Conservation (phyloP, 75 land plant genomes). For the Sequoia sempervirens region DNA sequence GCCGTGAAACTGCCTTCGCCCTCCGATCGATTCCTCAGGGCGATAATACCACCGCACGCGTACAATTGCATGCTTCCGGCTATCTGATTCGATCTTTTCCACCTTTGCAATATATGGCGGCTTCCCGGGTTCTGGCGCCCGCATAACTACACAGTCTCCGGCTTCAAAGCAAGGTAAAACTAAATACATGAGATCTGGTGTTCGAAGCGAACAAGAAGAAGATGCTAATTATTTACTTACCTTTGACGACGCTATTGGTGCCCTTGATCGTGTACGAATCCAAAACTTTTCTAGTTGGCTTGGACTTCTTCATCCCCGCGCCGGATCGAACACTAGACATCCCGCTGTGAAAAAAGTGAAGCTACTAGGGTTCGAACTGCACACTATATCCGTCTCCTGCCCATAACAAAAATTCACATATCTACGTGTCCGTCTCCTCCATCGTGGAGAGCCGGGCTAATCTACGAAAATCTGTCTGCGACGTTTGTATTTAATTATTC, state of each 20-base stretch:
- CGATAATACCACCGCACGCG: constrained; percentile 34
- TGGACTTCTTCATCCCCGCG: constrained; percentile 25
- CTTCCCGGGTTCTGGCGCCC: neutral
- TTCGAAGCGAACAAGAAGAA: neutral
- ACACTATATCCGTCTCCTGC: neutral
- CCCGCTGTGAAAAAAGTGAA: neutral
- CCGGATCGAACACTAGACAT: constrained; percentile 10
- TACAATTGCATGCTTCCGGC: constrained; percentile 12
- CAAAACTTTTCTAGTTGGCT: constrained; percentile 32
- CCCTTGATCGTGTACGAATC: constrained; percentile 50
- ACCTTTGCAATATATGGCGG: constrained; percentile 15
- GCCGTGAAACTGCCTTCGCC: constrained; percentile 32
- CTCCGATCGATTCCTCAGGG: constrained; percentile 34
- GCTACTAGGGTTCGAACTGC: neutral
- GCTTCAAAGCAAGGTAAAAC: neutral
- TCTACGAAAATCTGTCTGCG: neutral
- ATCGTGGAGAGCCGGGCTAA: too few relatives aligned
- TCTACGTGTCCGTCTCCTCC: neutral
- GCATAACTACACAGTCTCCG: constrained; percentile 4
- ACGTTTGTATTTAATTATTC: neutral
- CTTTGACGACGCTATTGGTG: constrained; percentile 41
- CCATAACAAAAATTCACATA: neutral
- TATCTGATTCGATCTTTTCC: constrained; percentile 5
- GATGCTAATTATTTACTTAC: constrained; percentile 1
- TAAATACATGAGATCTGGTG: neutral